phyloP scores from a whole-genome alignment of 345 rosid genomes.

The Geranium brycei region DNA sequence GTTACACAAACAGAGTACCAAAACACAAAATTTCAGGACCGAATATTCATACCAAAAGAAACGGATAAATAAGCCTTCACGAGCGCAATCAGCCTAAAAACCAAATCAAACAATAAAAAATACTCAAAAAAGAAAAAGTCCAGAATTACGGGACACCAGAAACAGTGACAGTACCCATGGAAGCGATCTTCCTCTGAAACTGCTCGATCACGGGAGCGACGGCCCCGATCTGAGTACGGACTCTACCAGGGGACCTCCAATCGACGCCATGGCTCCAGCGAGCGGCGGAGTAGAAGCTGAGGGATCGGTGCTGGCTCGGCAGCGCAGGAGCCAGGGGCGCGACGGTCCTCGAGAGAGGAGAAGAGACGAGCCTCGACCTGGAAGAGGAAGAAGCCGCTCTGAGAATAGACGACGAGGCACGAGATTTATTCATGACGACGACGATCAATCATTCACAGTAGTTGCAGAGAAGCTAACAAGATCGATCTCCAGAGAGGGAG shows the following conservation, averaged over 20 bases:
- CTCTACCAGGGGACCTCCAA: constrained; percentile 35
- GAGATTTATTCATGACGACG: constrained; percentile 43
- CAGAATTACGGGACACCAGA: constrained; percentile 5
- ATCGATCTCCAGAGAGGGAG: no score
- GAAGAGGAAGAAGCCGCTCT: constrained; percentile 24
- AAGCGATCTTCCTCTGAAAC: constrained; percentile 41
- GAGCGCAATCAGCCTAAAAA: neutral
- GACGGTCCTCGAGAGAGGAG: constrained; percentile 14
- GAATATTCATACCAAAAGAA: no score
- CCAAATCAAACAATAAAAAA: neutral
- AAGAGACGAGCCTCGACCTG: constrained; percentile 27
- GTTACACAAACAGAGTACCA: no score
- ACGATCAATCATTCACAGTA: neutral
- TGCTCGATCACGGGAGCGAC: constrained; percentile 38
- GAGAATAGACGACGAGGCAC: constrained; percentile 32
- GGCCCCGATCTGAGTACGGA: constrained; percentile 47
- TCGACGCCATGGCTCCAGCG: constrained; percentile 56
- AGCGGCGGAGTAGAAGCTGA: constrained; percentile 24
- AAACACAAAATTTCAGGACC: no score
- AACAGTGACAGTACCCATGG: constrained; percentile 42
- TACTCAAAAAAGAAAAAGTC: neutral
- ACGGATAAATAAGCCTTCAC: neutral
- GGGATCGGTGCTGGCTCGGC: constrained; percentile 25
- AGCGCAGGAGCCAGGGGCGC: constrained; percentile 7
- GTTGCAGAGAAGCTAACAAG: no score